A percentile compares a stretch with the other conserved stretches of the same genome.
Evolutionary conservation across 768 basidiomycete genomes (phyloP).

Genomic region (Pleurotus giganteus): DNA sequence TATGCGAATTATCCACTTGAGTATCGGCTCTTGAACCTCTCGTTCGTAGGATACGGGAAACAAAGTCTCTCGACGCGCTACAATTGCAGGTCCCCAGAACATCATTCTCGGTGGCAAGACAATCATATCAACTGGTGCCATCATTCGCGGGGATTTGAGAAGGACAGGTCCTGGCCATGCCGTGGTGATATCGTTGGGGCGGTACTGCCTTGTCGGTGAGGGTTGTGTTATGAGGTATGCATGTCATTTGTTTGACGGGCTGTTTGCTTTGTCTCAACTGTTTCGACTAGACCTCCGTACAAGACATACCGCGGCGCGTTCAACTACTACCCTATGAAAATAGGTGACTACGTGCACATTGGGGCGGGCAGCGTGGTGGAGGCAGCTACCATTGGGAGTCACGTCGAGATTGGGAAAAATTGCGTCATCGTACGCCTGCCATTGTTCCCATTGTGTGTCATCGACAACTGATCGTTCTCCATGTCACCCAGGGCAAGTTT

Average conservation of each 20-base stretch:
- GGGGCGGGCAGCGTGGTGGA: conserved; percentile 88
- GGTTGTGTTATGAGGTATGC: conserved; percentile 80
- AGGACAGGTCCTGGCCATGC: conserved; percentile 89
- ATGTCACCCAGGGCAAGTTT: conserved; percentile 77
- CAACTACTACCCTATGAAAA: conserved; percentile 98
- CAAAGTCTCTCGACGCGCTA: conserved; percentile 90
- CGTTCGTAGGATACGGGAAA: conserved; percentile 82
- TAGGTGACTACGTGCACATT: conserved; percentile 94
- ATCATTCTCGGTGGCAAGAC: conserved; percentile 98
- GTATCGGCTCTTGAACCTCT: not conserved
- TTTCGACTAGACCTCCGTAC: conserved; percentile 67
- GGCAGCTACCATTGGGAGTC: conserved; percentile 91
- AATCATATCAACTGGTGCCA: conserved; percentile 86
- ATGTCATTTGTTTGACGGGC: not conserved
- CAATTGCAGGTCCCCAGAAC: conserved; percentile 91
- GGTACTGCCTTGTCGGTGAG: conserved; percentile 91
- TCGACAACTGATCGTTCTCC: not conserved
- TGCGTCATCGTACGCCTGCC: conserved; percentile 78
- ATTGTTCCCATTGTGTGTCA: no score
- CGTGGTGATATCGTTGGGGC: conserved; percentile 88
- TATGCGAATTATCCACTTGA: conserved; percentile 27
- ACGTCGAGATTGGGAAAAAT: conserved; percentile 93
- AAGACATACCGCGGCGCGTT: conserved; percentile 89
- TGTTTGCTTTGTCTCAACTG: not conserved
- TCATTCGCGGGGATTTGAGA: conserved; percentile 91